Evolutionary conservation across 345 rosid species (phyloP).

Genomic region (Camelina hispida): DNA sequence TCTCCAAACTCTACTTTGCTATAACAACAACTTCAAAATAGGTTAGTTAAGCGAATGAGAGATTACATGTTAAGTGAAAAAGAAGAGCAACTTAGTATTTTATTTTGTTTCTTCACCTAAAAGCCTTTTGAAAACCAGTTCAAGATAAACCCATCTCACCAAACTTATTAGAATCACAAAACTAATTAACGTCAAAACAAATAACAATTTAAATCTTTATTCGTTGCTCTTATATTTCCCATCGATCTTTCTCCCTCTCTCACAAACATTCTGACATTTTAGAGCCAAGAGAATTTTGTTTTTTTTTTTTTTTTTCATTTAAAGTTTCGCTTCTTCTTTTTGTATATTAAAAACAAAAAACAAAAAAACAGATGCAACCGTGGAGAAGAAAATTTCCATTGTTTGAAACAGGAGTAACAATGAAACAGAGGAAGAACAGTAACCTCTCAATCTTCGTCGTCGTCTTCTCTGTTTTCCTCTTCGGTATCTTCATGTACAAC

Average conservation of each 20-base stretch:
- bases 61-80: neutral
- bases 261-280: constrained; percentile 37
- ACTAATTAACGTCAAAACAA: constrained; percentile 43
- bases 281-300: neutral
- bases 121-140: constrained; percentile 48
- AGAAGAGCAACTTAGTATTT: constrained; percentile 31
- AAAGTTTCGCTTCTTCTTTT: neutral
- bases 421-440: constrained; percentile 79
- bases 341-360: too few species aligned
- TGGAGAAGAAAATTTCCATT: constrained; percentile 57
- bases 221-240: constrained; percentile 39
- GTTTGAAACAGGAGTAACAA: constrained; percentile 53
- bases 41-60: constrained; percentile 45
- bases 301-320: neutral
- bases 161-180: constrained; percentile 48
- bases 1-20: constrained; percentile 43
- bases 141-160: constrained; percentile 70
- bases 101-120: constrained; percentile 56
- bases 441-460: constrained; percentile 71
- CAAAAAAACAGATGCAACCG: constrained; percentile 55
- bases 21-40: constrained; percentile 32
- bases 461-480: constrained; percentile 68
- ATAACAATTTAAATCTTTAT: constrained; percentile 12
- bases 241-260: constrained; percentile 39
- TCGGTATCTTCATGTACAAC: constrained; percentile 74